Conservation (phyloP, 2,329 filamentous ascomycete species). For the Aspergillus fischeri region DNA sequence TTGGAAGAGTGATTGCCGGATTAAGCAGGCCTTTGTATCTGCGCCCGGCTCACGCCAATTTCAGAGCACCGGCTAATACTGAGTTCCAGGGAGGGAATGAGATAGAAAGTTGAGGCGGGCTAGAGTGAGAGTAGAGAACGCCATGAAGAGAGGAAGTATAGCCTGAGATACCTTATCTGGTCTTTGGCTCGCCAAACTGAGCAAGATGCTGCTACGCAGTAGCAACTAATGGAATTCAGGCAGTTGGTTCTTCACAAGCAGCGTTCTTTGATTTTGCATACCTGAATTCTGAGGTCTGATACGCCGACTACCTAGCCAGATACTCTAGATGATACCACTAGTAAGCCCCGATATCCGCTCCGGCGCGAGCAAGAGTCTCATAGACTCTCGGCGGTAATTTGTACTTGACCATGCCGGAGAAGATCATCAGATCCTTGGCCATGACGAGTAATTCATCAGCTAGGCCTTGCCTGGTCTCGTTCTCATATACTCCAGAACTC, state of each 20-base stretch:
- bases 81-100: not conserved
- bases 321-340: constrained; percentile 11
- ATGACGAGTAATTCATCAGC: constrained; percentile 71
- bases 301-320: not conserved
- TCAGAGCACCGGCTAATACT: not conserved
- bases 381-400: constrained; percentile 82
- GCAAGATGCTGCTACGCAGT: not conserved
- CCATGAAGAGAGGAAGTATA: not conserved
- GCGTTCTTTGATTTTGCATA: not conserved
- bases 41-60: not conserved
- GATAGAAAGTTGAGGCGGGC: not conserved
- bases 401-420: constrained; percentile 88
- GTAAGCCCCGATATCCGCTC: constrained; percentile 57
- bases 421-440: constrained; percentile 87
- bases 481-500: constrained; percentile 66
- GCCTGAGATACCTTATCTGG: not conserved
- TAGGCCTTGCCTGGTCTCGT: constrained; percentile 45
- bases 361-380: constrained; percentile 79
- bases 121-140: not conserved
- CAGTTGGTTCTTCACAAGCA: not conserved
- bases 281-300: not conserved
- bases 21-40: not conserved
- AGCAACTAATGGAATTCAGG: not conserved
- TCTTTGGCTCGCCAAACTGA: not conserved
- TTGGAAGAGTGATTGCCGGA: not conserved